These are phyloP conservation scores for Boletus insuetus DNA, from an alignment of 768 basidiomycete genomes.

Conservation along the genomic window DNA sequence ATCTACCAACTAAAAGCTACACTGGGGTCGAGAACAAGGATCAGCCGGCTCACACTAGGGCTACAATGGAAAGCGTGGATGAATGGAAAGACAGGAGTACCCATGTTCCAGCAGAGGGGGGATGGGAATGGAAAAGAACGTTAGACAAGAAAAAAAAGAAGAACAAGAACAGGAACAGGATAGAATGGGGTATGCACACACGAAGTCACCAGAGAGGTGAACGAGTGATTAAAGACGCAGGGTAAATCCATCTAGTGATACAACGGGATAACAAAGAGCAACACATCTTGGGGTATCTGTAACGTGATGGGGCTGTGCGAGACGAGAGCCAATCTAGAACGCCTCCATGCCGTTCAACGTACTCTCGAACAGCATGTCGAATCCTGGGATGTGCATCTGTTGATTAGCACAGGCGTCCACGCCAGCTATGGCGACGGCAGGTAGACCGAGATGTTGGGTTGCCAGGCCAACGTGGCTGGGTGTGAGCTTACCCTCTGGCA, in stretches of 20 bases:
- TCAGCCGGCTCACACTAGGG: too few species aligned
- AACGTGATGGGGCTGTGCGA: too few species aligned
- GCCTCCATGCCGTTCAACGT: conserved; percentile 9
- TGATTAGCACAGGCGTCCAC: not conserved
- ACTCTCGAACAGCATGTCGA: conserved; percentile 18
- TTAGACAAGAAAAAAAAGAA: not conserved
- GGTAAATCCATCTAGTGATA: conserved; percentile 1
- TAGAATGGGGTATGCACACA: not conserved
- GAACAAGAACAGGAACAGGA: not conserved
- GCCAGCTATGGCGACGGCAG: conserved; percentile 4
- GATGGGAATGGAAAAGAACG: not conserved
- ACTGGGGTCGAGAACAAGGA: too few species aligned
- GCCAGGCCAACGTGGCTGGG: not conserved
- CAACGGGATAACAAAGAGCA: not conserved
- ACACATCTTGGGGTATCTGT: too few species aligned
- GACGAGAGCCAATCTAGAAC: conserved; percentile 1
- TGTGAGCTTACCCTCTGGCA: not conserved
- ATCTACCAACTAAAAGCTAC: too few species aligned
- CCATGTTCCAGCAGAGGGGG: too few species aligned
- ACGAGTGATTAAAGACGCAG: not conserved
- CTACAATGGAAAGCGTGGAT: too few species aligned
- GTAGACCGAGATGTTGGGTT: not conserved
- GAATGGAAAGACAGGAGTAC: too few species aligned
- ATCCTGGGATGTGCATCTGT: not conserved
- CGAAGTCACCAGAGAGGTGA: not conserved